Evolutionary conservation across 495 filamentous ascomycete genomes (phyloP), one percentile per base, ranked within the genome.

Genomic region (Podospora conica): DNA sequence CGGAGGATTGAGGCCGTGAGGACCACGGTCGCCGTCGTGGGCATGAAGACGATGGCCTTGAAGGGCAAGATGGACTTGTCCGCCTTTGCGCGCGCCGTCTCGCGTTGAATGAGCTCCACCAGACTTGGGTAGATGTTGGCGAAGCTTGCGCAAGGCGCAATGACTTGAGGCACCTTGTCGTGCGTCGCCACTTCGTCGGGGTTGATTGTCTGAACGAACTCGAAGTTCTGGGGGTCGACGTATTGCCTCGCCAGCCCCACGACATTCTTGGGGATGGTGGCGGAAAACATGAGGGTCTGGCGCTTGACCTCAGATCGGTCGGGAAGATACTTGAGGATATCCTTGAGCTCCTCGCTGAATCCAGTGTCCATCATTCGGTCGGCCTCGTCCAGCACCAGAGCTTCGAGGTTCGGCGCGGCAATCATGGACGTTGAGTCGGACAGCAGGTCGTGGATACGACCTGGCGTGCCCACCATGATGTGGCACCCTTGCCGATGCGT

Each of bases 231-330:
- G 22, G 74, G 73, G 69, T 81, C 74, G 53, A 83, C 80, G 74
- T 79, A 78, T 18, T 68, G 73, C 58, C 86, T 81, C 28, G 95
- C 95, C 68, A 98, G 84, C 24, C 80, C 69, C 74, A 97, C 87
- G 31, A 98, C 93, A 69, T 94, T 89, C 55, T 79, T 79, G 48
- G 93, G 91, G 27, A 98, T 86, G 18, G 95, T 98, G 21, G 95
- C 95, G 5, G 96, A 98, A 78, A 92, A 97, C 70, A 98, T 84
- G 22, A 98, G 84, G 0, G 94, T 97, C 74, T 98, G 95, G 22
- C 94, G 86, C 61, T 89, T 85, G 9, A 87, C 82, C 1, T 78
- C 66, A 0, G 71, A 60, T 10, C 82, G 82, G 29, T 83, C 70
- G 7, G 95, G 95, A 12, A 98, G 84, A 10, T 81, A 66, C 0